phyloP scores from a whole-genome alignment of 2,329 filamentous ascomycete genomes.

The Xylariales sp. region DNA sequence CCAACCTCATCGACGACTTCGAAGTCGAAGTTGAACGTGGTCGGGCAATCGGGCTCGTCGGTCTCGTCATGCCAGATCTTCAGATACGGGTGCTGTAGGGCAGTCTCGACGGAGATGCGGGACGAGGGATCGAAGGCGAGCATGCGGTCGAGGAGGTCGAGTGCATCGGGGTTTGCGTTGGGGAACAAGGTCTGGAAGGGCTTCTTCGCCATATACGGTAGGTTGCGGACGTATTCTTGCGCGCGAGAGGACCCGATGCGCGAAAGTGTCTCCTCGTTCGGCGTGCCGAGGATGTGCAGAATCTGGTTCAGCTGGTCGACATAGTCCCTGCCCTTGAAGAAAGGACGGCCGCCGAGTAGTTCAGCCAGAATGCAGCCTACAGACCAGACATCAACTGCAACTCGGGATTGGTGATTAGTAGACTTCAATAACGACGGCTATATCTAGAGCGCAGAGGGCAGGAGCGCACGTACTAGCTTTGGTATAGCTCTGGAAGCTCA shows the following conservation, averaged over 20 bases:
- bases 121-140: slow-evolving; percentile 92
- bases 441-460: too few relatives aligned
- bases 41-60: slow-evolving; percentile 90
- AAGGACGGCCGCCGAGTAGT: slow-evolving; percentile 89
- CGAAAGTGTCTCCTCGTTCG: slow-evolving; percentile 87
- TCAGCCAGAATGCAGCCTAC: slow-evolving; percentile 97
- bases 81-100: slow-evolving; percentile 92
- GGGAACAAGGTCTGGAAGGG: slow-evolving; percentile 85
- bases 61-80: slow-evolving; percentile 98
- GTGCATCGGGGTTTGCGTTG: slow-evolving; percentile 89
- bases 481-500: slow-evolving; percentile 99
- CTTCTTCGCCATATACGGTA: slow-evolving; percentile 92
- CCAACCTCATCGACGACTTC: slow-evolving; percentile 93
- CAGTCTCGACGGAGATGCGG: slow-evolving; percentile 90
- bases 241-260: slow-evolving; percentile 93
- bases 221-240: slow-evolving; percentile 96
- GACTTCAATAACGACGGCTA: too few relatives aligned
- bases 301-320: slow-evolving; percentile 99
- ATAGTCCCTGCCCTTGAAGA: slow-evolving; percentile 99
- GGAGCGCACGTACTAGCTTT: slow-evolving; percentile 99
- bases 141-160: slow-evolving; percentile 95
- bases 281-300: slow-evolving; percentile 93
- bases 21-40: slow-evolving; percentile 96
- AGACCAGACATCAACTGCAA: slow-evolving; percentile 97
- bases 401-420: too few relatives aligned